phyloP scores from a whole-genome alignment of 306 rosid species.

The Medicago arabica region DNA sequence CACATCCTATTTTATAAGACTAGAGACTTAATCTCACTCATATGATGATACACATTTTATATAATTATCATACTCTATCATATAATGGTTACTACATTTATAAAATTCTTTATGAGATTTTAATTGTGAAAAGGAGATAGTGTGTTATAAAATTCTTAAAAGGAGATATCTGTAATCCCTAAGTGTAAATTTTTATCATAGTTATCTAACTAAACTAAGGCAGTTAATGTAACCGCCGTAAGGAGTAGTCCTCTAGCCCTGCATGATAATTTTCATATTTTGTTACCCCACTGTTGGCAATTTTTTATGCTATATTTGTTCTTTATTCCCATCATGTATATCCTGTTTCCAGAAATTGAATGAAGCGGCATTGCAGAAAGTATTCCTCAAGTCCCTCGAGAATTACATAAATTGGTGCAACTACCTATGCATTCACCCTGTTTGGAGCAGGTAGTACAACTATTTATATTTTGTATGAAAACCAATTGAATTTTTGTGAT shows the following conservation, averaged over 20 bases:
- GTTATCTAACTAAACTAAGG: neutral
- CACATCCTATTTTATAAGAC: no score
- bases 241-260: neutral
- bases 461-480: constrained; percentile 34
- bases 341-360: constrained; percentile 70
- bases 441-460: constrained; percentile 80
- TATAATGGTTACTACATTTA: no score
- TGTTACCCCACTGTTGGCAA: neutral
- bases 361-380: constrained; percentile 66
- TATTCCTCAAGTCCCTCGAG: constrained; percentile 78
- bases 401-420: constrained; percentile 87
- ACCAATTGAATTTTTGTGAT: constrained; percentile 34
- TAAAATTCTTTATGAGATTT: no score
- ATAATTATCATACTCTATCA: no score
- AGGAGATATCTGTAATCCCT: no score
- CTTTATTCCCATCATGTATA: constrained; percentile 32
- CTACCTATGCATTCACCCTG: constrained; percentile 84
- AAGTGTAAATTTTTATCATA: no score
- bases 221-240: neutral
- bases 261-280: constrained; percentile 15
- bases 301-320: neutral
- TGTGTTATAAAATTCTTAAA: no score
- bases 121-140: no score
- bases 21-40: no score
- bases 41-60: no score